Base-by-base conservation (phyloP, 2,329 filamentous ascomycete species). In the Blastomyces gilchristii region DNA sequence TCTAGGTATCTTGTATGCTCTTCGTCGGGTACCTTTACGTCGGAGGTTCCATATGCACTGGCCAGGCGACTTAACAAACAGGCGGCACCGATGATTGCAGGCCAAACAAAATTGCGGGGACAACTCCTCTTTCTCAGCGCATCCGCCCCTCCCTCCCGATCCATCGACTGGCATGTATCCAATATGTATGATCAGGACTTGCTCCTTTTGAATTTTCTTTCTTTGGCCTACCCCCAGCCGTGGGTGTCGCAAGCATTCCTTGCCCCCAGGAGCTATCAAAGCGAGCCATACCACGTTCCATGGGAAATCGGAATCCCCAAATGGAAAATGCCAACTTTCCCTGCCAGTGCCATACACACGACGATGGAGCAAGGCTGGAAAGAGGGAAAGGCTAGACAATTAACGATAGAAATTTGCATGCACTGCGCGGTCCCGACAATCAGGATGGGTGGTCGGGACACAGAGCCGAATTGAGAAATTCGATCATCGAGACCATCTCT, bases 21-120 rank as follows among this genome's bases (percentile, higher is more conserved):
- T 22, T 39, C 16, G 28, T 58, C 56, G 56, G 56, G 34, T 58
- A 58, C n/a, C 56, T 43, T 16, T 58, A 41, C 56, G 37, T 58
- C n/a, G 39, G n/a, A 43, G 22, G 37, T 58, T 37, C 4, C 39
- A 25, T 39, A 14, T 58, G n/a, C 37, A 41, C 22, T n/a, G 54
- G 31, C 14, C 37, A 28, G 56, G 12, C 18, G 34, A 43, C 4
- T 28, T 43, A 4, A 16, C 37, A 43, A 39, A 16, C 56, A 7
- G 56, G 14, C 37, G 12, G 22, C 18, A 22, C 0, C 37, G 22
- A 43, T 14, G 34, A 22, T 22, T 41, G n/a, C 56, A 58, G n/a
- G 37, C 56, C 56, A 58, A 43, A 58, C 34, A 50, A 39, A 43
- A 58, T 22, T 39, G 37, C 43, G 34, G n/a, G 25, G 54, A 43